Evolutionary conservation across 1,284 basidiomycete species (phyloP).

Genomic region (Mycena citricolor): DNA sequence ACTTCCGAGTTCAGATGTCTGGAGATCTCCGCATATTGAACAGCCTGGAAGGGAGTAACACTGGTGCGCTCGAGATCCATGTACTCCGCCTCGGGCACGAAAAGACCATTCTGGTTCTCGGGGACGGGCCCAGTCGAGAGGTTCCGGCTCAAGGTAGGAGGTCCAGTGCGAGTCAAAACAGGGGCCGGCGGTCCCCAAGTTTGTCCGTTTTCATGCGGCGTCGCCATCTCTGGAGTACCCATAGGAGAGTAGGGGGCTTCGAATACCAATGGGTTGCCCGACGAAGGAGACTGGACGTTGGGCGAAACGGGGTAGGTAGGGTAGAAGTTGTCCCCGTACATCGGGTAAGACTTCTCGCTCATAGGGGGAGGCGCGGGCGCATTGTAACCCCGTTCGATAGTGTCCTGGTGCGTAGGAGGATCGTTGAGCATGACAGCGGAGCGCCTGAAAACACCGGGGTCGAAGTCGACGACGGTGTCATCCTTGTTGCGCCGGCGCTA

Average conservation of each 20-base stretch:
- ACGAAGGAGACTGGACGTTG: slow-evolving; percentile 26
- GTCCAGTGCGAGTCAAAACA: too few relatives aligned
- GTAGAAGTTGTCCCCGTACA: slow-evolving; percentile 22
- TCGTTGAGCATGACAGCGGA: slow-evolving; percentile 59
- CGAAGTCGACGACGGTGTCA: slow-evolving; percentile 42
- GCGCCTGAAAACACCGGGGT: slow-evolving; percentile 54
- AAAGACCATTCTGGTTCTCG: slow-evolving; percentile 23
- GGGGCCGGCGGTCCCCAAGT: slow-evolving; percentile 4
- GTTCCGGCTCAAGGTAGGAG: slow-evolving; percentile 15
- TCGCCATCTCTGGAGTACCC: slow-evolving; percentile 19
- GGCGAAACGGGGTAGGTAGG: slow-evolving; percentile 21
- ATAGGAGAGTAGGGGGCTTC: slow-evolving; percentile 30
- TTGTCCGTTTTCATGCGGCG: too few relatives aligned
- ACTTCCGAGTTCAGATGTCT: slow-evolving; percentile 48
- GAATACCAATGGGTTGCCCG: slow-evolving; percentile 23
- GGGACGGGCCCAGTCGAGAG: slow-evolving; percentile 9
- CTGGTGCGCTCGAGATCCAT: slow-evolving; percentile 64
- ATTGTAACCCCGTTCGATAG: slow-evolving; percentile 37
- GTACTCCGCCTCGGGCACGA: slow-evolving; percentile 42
- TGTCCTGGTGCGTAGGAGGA: slow-evolving; percentile 39
- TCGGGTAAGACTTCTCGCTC: slow-evolving; percentile 41
- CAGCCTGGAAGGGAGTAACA: slow-evolving; percentile 70
- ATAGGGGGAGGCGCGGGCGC: slow-evolving; percentile 53
- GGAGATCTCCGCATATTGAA: slow-evolving; percentile 71
- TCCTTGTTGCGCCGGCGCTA: slow-evolving; percentile 47